A percentile compares a stretch with the other conserved stretches of the same genome.
Conservation (phyloP, 768 basidiomycete species). For the Boletus subcaerulescens region DNA sequence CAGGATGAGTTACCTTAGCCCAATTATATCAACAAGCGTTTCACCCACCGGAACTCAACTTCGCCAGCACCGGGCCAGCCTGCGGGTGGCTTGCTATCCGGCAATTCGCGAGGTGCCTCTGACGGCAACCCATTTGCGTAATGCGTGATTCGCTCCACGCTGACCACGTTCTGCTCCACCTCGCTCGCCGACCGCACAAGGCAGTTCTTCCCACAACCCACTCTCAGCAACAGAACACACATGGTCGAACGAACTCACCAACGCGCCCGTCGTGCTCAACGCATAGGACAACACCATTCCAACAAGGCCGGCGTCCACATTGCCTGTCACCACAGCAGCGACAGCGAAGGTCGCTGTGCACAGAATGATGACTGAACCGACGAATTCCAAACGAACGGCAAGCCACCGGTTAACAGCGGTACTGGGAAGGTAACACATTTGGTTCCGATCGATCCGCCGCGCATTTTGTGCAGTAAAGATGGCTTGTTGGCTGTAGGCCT, state of each 20-base stretch:
- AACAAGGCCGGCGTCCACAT: constrained; percentile 84
- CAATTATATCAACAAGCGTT: not conserved
- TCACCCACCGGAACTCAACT: constrained; percentile 69
- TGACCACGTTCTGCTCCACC: constrained; percentile 88
- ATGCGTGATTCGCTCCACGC: constrained; percentile 83
- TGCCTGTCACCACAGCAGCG: constrained; percentile 65
- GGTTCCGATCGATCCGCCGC: constrained; percentile 79
- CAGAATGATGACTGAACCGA: constrained; percentile 79
- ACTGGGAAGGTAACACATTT: constrained; percentile 72
- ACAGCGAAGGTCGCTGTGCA: constrained; percentile 66
- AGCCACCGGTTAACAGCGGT: constrained; percentile 83
- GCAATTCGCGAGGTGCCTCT: constrained; percentile 74
- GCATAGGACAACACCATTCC: constrained; percentile 86
- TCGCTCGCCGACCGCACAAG: constrained; percentile 80
- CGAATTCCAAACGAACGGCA: constrained; percentile 77
- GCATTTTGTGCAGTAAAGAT: constrained; percentile 69
- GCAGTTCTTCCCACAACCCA: constrained; percentile 55
- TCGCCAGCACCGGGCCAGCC: constrained; percentile 74
- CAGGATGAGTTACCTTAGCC: not conserved
- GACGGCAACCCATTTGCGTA: constrained; percentile 64
- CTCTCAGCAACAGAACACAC: not conserved
- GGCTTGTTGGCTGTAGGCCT: constrained; percentile 70
- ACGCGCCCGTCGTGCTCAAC: constrained; percentile 74
- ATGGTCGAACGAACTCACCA: constrained; percentile 48
- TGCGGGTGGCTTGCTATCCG: constrained; percentile 48